Evolutionary conservation across 192 early-diverging fungal genomes (phyloP).

Genomic region (Coemansia umbellata): DNA sequence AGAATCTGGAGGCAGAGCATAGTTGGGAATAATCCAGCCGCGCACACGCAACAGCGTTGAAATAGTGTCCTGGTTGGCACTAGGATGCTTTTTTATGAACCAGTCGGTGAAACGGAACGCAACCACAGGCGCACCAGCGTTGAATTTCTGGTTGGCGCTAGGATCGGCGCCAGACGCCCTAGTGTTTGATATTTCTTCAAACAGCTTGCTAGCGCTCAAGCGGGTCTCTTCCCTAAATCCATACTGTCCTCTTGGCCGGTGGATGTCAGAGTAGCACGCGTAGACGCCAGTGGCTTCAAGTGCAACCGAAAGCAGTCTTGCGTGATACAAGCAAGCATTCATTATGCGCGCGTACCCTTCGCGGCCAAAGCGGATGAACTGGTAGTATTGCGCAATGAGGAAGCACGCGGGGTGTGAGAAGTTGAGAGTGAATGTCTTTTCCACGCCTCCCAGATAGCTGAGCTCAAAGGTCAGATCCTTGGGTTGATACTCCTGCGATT

Average conservation of each 20-base stretch:
- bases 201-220: slow-evolving; percentile 24
- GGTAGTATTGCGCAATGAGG: slow-evolving; percentile 83
- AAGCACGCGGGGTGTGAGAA: slow-evolving; percentile 70
- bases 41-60: slow-evolving; percentile 58
- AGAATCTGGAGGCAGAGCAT: slow-evolving; percentile 58
- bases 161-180: slow-evolving; percentile 21
- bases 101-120: slow-evolving; percentile 60
- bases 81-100: slow-evolving; percentile 50
- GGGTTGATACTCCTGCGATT: slow-evolving; percentile 61
- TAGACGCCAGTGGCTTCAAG: slow-evolving; percentile 60
- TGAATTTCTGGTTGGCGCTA: slow-evolving; percentile 30
- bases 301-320: slow-evolving; percentile 53
- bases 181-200: background rate
- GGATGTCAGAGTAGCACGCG: slow-evolving; percentile 61
- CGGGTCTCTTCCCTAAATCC: slow-evolving; percentile 35
- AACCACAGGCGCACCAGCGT: slow-evolving; percentile 59
- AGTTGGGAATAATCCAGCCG: slow-evolving; percentile 77
- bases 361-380: slow-evolving; percentile 67
- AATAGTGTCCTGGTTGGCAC: slow-evolving; percentile 59
- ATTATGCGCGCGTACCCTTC: slow-evolving; percentile 68
- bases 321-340: slow-evolving; percentile 54
- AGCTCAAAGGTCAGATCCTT: slow-evolving; percentile 72
- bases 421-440: slow-evolving; percentile 72
- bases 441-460: slow-evolving; percentile 67
- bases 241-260: slow-evolving; percentile 49